These are phyloP conservation scores for Quaeritorhiza haematococci DNA, from an alignment of 371 early-diverging fungal species.

Conservation along the genomic window DNA sequence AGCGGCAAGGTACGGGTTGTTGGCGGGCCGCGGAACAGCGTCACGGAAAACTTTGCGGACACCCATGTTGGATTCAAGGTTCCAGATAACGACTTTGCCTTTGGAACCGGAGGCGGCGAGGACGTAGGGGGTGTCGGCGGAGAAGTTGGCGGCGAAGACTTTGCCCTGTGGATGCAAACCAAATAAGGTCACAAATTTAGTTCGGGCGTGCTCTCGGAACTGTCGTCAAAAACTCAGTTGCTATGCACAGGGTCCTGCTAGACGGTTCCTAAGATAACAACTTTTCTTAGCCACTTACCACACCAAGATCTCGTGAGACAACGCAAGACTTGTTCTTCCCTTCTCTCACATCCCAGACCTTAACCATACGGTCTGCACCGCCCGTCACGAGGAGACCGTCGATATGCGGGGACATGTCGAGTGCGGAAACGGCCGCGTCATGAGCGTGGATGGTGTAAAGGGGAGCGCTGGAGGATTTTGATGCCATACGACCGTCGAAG, in stretches of 20 bases:
- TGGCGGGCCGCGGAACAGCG: background rate
- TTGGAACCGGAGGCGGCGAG: constrained; percentile 82
- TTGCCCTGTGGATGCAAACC: constrained; percentile 50
- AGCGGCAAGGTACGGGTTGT: constrained; percentile 2
- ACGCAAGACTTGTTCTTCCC: constrained; percentile 59
- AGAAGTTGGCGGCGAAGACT: constrained; percentile 80
- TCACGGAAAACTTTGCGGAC: constrained; percentile 62
- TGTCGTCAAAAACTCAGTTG: too few relatives aligned
- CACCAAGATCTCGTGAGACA: constrained; percentile 74
- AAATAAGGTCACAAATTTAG: background rate
- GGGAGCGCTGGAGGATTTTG: too few relatives aligned
- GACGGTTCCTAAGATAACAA: background rate
- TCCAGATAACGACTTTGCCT: constrained; percentile 87
- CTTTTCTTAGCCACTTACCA: constrained; percentile 26
- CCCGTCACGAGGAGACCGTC: constrained; percentile 85
- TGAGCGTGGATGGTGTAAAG: constrained; percentile 90
- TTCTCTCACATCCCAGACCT: constrained; percentile 84
- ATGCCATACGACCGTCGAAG: constrained; percentile 72
- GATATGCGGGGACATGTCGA: constrained; percentile 76
- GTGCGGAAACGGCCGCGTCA: constrained; percentile 77
- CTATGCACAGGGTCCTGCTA: too few relatives aligned
- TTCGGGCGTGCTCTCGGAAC: too few relatives aligned
- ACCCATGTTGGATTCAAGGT: constrained; percentile 78
- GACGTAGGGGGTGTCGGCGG: constrained; percentile 79
- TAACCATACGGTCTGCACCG: constrained; percentile 82